phyloP scores from a whole-genome alignment of 257 asterid genomes.

The Fraxinus pennsylvanica region DNA sequence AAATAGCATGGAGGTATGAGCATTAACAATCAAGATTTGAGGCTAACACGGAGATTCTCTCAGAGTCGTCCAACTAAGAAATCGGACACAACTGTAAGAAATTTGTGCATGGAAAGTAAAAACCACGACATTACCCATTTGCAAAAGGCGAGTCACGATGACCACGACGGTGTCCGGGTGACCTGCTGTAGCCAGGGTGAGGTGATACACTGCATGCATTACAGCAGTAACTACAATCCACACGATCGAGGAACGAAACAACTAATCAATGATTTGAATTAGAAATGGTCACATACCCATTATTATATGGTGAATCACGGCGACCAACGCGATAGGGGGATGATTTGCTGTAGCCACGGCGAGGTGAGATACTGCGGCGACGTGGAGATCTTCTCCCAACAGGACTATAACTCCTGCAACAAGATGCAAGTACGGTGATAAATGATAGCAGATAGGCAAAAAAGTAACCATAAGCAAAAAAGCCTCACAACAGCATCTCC shows the following conservation, averaged over 20 bases:
- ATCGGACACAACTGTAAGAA: too few species aligned
- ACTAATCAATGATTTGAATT: background rate
- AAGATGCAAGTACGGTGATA: background rate
- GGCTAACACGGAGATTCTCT: too few species aligned
- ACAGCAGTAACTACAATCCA: background rate
- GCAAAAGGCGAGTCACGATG: constrained; percentile 38
- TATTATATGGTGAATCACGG: constrained; percentile 41
- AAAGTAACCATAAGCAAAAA: background rate
- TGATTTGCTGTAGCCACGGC: constrained; percentile 52
- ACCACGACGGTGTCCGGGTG: constrained; percentile 14
- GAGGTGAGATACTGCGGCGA: constrained; percentile 48
- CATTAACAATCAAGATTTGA: too few species aligned
- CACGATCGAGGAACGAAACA: background rate
- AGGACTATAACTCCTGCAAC: constrained; percentile 54
- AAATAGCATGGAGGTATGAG: too few species aligned
- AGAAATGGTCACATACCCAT: constrained; percentile 30
- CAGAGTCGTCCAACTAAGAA: too few species aligned
- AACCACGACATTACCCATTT: constrained; percentile 22
- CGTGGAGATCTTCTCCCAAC: constrained; percentile 50
- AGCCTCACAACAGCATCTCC: background rate
- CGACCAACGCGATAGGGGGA: constrained; percentile 42
- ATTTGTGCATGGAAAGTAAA: too few species aligned
- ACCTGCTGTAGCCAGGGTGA: constrained; percentile 6
- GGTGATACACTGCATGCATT: background rate
- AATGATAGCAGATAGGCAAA: background rate